Base-by-base conservation (phyloP, 192 early-diverging fungal genomes). In the Gigaspora rosea region DNA sequence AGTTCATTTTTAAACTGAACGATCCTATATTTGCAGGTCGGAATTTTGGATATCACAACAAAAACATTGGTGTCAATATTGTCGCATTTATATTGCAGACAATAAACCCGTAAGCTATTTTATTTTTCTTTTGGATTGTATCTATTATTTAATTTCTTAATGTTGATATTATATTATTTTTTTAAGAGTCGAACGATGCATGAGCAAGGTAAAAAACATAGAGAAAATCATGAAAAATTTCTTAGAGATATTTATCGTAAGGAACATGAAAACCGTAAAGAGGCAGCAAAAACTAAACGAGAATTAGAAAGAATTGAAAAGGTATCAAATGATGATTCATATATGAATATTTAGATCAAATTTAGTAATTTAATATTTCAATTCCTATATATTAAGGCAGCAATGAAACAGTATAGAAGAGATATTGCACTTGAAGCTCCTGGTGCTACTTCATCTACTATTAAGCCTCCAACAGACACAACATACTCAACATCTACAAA, bases 31-130 rank as follows among this genome's bases (percentile, higher is more conserved):
- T 52, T 71, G 50, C 15, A 88, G 83, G 86, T 78, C 88, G 0
- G 88, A 87, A 20, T 86, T 84, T 70, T 89, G 92, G 92, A 88
- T 90, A 47, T 91, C 92, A 6, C 89, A 92, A 79, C 89, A 88
- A 81, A 94, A 93, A 79, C 90, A 91, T 84, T 96, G 87, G 87
- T 96, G 94, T 81, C 86, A 88, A 54, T 96, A 93, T 84, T 96
- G 94, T 84, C 84, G 88, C 80, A 92, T 92, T 50, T 94, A 87
- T 79, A 87, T 96, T 61, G 85, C 87, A 16, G 92, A 96, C 80
- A 96, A 96, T 85, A 92, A 91, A 71, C 81, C 88, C 70, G 94
- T 93, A 91, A 82, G 86, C 68, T 48, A 59, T 52, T 54, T 54
- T 13, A 65, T 9, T n/a, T 52, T 72, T 32, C 35, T 54, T 35